Evolutionary conservation across 306 rosid genomes (phyloP), one percentile per base, ranked within the genome.

Genomic region (Corylus avellana): DNA sequence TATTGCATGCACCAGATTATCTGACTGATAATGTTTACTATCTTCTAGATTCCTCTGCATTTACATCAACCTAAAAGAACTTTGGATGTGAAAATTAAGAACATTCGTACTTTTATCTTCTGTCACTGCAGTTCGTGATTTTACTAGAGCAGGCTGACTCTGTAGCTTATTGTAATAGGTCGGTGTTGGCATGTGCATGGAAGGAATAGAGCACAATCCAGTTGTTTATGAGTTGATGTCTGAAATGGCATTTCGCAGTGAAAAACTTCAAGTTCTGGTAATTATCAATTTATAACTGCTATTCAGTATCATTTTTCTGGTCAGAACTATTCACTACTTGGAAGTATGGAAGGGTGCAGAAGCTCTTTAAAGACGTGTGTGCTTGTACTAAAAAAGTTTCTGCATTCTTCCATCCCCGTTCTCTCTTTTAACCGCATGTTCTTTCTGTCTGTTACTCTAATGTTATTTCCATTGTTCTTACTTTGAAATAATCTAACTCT

Each of bases 141-240:
- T 58, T 86, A 75, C 39, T 82, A 42, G 13, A 58, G 20, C 14
- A 29, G 58, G 42, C 48, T 73, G 18, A 51, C 73, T 73, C 39
- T 18, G 12, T 56, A 50, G 66, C 75, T 71, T 70, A 79, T 6
- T 70, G 48, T 44, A 80, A 85, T 77, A 94, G 98, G 89, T 92
- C 64, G 98, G 98, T 44, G 97, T 94, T 87, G 98, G 98, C 75
- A 90, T 90, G 95, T 92, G 98, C 87, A 94, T 94, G 98, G 98
- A 94, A 88, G 98, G 97, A 78, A 94, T 91, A 83, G 97, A 94
- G 90, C 97, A 92, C 6, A 92, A 94, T 85, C 97, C 97, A 56
- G 89, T 94, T 58, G 89, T 91, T 80, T 91, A 89, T 69, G 97
- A 94, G 80, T 78, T 94, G 82, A 92, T 87, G 91, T 87, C 98